Percentiles rank a stretch among this genome's conserved stretches.
Evolutionary conservation across 169 alveolate genomes (phyloP).

Genomic region (Neospora caninum): DNA sequence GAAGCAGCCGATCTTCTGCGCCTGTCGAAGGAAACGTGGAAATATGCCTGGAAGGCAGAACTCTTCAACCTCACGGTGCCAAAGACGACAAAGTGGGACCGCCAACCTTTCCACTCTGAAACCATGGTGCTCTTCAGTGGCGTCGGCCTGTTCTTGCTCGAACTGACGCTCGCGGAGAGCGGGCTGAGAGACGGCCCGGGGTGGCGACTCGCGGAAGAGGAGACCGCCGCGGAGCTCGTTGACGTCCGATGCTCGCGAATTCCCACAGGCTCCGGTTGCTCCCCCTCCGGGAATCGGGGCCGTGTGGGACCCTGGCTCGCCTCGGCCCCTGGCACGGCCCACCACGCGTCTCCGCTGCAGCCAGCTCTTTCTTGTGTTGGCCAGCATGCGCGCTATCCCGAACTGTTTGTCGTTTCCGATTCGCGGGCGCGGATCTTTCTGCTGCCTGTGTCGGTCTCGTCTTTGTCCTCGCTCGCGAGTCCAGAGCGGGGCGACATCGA

Average conservation of each 20-base stretch:
- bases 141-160: background rate
- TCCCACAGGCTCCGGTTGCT: background rate
- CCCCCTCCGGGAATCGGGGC: too few relatives aligned
- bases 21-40: background rate
- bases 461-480: background rate
- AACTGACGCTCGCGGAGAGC: background rate
- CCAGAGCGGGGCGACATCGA: background rate
- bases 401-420: conserved; percentile 9
- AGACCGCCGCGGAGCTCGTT: background rate
- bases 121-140: background rate
- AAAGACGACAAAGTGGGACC: background rate
- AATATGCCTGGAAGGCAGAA: conserved; percentile 21
- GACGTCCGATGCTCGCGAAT: background rate
- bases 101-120: background rate
- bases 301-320: background rate
- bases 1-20: background rate
- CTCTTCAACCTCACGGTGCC: background rate
- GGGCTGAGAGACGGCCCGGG: background rate
- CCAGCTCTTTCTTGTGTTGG: background rate
- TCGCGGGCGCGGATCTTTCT: conserved; percentile 10
- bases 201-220: background rate
- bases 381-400: conserved; percentile 1
- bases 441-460: background rate
- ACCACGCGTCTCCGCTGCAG: background rate
- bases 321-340: background rate